Percentiles rank a stretch among this genome's conserved stretches.
Conservation (phyloP, 306 rosid genomes). For the Senna tora region DNA sequence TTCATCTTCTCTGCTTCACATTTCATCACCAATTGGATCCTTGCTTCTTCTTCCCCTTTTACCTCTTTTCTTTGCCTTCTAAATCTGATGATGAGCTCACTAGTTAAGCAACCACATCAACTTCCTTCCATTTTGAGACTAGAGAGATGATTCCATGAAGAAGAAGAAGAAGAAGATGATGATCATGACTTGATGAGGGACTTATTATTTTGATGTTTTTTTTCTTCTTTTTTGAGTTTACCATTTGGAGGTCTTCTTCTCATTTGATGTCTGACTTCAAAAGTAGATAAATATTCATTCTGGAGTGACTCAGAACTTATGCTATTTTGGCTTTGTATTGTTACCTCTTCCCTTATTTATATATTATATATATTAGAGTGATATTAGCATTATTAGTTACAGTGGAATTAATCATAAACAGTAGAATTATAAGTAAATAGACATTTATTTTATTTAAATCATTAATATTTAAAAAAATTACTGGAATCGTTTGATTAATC, state of each 20-base stretch:
- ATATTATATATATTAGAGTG: no score
- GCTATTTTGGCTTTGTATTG: constrained; percentile 8
- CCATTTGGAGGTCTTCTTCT: constrained; percentile 33
- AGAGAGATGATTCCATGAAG: constrained; percentile 2
- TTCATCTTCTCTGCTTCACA: constrained; percentile 30
- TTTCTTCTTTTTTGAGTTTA: not conserved
- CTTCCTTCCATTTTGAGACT: constrained; percentile 27
- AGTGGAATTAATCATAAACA: no score
- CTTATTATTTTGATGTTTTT: constrained; percentile 5
- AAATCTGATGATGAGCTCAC: no score
- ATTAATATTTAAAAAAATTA: no score
- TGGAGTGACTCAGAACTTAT: constrained; percentile 1
- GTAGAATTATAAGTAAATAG: no score
- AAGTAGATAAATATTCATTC: constrained; percentile 23
- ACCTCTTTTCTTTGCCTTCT: constrained; percentile 29
- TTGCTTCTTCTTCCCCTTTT: constrained; percentile 22
- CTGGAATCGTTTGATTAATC: no score
- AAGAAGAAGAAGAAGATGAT: no score
- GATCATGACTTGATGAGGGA: not conserved
- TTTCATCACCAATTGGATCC: constrained; percentile 26
- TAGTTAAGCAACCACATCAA: no score
- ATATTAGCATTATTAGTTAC: no score
- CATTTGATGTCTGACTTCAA: constrained; percentile 9
- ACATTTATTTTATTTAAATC: no score
- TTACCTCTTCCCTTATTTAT: no score